Conservation (phyloP, 2,329 filamentous ascomycete species). For the Tetracladium maxilliforme region DNA sequence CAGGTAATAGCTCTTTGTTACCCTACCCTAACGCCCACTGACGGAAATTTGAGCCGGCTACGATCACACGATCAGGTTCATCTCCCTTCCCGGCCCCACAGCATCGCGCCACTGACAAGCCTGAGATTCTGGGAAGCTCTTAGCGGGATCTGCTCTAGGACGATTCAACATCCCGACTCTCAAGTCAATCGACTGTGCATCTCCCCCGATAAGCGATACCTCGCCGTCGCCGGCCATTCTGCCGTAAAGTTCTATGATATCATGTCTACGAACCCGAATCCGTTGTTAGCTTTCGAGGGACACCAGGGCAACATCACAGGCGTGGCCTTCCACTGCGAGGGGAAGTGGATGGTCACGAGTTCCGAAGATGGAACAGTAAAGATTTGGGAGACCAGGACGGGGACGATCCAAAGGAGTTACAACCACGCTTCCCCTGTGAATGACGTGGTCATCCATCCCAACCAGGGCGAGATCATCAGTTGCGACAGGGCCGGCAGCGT, state of each 20-base stretch:
- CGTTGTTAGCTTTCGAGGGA: constrained; percentile 85
- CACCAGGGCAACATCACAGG: constrained; percentile 94
- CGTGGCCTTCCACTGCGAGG: constrained; percentile 94
- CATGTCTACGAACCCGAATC: constrained; percentile 92
- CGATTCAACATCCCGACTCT: constrained; percentile 94
- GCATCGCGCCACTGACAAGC: too few species aligned
- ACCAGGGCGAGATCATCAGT: constrained; percentile 95
- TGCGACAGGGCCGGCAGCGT: constrained; percentile 90
- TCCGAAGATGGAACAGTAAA: constrained; percentile 94
- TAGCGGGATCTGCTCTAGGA: constrained; percentile 93
- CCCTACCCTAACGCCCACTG: too few species aligned
- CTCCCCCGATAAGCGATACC: constrained; percentile 91
- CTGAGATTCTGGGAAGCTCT: constrained; percentile 98
- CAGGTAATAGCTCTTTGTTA: too few species aligned
- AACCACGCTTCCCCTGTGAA: constrained; percentile 80
- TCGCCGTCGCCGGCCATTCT: constrained; percentile 66
- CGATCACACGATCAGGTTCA: constrained; percentile 66
- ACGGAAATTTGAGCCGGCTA: too few species aligned
- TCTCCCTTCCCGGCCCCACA: too few species aligned
- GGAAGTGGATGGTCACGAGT: constrained; percentile 99
- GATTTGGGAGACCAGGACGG: constrained; percentile 87
- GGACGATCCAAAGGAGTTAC: constrained; percentile 83
- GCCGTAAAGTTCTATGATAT: constrained; percentile 98
- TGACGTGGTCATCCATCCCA: constrained; percentile 98
- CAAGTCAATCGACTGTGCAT: constrained; percentile 98